A percentile compares a stretch with the other conserved stretches of the same genome.
Conservation (phyloP, 345 rosid species). For the Dimocarpus longan region DNA sequence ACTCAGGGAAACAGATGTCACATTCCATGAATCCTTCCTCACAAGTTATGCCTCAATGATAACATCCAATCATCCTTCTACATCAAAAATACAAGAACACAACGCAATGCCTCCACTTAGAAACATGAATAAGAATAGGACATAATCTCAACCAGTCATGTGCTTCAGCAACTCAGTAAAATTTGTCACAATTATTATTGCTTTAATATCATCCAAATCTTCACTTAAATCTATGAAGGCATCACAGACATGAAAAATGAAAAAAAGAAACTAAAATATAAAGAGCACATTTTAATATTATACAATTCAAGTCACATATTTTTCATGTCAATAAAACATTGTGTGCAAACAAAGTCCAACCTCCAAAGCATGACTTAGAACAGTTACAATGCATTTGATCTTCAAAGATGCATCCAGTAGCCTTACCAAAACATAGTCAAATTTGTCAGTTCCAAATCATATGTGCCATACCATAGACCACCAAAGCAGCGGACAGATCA, state of each 20-base stretch:
- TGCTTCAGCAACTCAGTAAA: constrained; percentile 1
- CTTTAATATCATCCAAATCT: not conserved
- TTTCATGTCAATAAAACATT: not conserved
- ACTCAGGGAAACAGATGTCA: not conserved
- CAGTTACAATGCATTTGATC: not conserved
- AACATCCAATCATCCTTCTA: constrained; percentile 2
- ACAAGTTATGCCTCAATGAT: not conserved
- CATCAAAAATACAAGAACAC: not conserved
- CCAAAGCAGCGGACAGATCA: not conserved
- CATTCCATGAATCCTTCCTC: not conserved
- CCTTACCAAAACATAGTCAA: constrained; percentile 2
- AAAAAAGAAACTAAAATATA: not conserved
- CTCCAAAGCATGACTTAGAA: not conserved
- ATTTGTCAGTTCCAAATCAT: constrained; percentile 5
- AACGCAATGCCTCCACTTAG: not conserved
- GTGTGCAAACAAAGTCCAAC: not conserved
- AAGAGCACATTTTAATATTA: not conserved
- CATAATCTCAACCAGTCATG: not conserved
- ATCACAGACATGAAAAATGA: not conserved
- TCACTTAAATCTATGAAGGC: not conserved
- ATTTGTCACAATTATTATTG: not conserved
- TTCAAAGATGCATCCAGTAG: not conserved
- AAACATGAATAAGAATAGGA: not conserved
- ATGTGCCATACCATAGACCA: not conserved
- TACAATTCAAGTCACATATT: not conserved